These are phyloP conservation scores for Xerocomus minutiporus DNA, from an alignment of 1,284 basidiomycete species.

Conservation along the genomic window DNA sequence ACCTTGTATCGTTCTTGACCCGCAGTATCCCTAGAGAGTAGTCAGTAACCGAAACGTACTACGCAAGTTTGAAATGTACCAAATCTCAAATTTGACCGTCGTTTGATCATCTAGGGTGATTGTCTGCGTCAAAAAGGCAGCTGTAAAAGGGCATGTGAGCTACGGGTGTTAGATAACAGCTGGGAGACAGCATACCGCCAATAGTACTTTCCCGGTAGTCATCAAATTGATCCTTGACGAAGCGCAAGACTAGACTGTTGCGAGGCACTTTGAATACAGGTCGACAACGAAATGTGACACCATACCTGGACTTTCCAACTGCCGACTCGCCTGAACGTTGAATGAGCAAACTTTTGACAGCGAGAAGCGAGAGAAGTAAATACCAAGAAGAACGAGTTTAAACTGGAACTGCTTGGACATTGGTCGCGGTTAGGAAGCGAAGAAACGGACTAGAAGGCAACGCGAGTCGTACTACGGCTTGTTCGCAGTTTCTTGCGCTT, in stretches of 20 bases:
- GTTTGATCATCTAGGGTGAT: conserved; percentile 86
- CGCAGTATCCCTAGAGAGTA: conserved; percentile 72
- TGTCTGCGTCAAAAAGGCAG: conserved; percentile 95
- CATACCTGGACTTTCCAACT: conserved; percentile 91
- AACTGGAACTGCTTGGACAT: conserved; percentile 85
- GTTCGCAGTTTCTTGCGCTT: conserved; percentile 10
- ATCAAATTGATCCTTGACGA: conserved; percentile 97
- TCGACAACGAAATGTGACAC: conserved; percentile 2
- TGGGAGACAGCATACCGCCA: conserved; percentile 52
- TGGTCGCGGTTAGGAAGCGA: conserved; percentile 24
- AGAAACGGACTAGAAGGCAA: conserved; percentile 4
- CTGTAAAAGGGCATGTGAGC: conserved; percentile 38
- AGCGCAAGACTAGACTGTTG: conserved; percentile 83
- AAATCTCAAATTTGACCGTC: conserved; percentile 97
- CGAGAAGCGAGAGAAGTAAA: conserved; percentile 14
- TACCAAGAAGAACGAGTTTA: conserved; percentile 90
- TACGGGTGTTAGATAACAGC: conserved; percentile 9
- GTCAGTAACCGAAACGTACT: conserved; percentile 1
- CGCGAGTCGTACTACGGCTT: conserved; percentile 6
- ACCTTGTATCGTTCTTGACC: conserved; percentile 92
- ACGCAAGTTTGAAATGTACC: conserved; percentile 49
- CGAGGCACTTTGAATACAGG: conserved; percentile 7
- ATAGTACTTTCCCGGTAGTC: conserved; percentile 94
- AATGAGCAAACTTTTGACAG: neutral
- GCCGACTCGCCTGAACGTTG: conserved; percentile 80